A percentile compares a stretch with the other conserved stretches of the same genome.
These are phyloP conservation scores for Tetrahymena borealis DNA, from an alignment of 73 alveolate genomes.

Conservation along the genomic window DNA sequence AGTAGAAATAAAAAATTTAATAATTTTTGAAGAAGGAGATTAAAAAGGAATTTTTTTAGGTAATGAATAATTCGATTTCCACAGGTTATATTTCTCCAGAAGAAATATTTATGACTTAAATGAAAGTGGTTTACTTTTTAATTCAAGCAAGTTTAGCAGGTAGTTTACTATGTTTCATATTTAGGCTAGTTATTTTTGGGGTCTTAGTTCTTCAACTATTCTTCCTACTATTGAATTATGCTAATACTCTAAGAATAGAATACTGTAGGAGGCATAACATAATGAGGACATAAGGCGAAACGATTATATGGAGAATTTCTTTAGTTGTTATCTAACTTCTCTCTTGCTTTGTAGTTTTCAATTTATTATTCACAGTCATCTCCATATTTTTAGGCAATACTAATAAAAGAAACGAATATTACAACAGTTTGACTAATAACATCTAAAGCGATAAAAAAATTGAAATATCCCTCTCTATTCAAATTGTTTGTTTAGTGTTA, in stretches of 20 bases:
- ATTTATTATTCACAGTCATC: neutral
- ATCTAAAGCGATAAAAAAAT: neutral
- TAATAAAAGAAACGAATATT: neutral
- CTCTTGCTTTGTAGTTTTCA: neutral
- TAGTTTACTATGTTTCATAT: neutral
- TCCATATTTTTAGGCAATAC: neutral
- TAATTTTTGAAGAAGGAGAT: neutral
- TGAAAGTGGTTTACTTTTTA: neutral
- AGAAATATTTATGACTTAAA: neutral
- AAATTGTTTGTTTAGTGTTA: neutral
- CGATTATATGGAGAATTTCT: neutral
- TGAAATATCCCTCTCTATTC: neutral
- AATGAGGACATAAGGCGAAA: neutral
- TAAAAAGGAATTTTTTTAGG: no score
- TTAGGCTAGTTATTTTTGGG: neutral
- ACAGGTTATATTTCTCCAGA: neutral
- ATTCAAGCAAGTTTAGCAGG: neutral
- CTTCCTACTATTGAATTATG: neutral
- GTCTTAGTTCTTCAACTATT: neutral
- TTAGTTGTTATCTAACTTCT: neutral
- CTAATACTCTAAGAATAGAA: neutral
- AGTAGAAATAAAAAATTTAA: neutral
- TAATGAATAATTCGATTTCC: no score
- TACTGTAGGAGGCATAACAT: neutral
- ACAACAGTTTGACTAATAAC: no score